A percentile compares a stretch with the other conserved stretches of the same genome.
These are phyloP conservation scores for Purpureocillium takamizusanense DNA, from an alignment of 2,329 filamentous ascomycete genomes.

Conservation along the genomic window DNA sequence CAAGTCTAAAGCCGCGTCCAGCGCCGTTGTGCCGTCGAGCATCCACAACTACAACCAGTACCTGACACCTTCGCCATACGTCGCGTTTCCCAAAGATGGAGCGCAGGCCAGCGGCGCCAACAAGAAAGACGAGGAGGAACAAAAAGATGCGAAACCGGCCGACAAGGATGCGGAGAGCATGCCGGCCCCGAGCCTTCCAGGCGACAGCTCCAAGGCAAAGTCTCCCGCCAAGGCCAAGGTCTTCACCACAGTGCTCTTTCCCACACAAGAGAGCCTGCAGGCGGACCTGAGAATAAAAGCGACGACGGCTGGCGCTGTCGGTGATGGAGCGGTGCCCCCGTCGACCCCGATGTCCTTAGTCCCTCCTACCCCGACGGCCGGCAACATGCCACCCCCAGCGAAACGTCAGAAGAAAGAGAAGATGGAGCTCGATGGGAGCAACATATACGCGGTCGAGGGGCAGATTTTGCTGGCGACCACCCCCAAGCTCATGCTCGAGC, in stretches of 20 bases:
- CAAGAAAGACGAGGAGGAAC: conserved; percentile 26
- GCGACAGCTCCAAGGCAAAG: conserved; percentile 28
- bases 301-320: conserved; percentile 45
- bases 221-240: conserved; percentile 49
- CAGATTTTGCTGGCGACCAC: conserved; percentile 66
- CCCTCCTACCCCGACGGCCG: conserved; percentile 52
- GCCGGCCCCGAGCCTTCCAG: conserved; percentile 39
- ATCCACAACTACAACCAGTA: conserved; percentile 90
- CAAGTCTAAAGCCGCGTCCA: conserved; percentile 41
- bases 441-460: conserved; percentile 67
- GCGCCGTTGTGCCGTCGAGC: conserved; percentile 62
- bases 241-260: conserved; percentile 74
- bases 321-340: conserved; percentile 46
- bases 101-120: conserved; percentile 24
- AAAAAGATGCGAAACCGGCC: conserved; percentile 16
- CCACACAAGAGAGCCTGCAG: conserved; percentile 67
- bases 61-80: conserved; percentile 81
- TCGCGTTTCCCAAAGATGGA: conserved; percentile 58
- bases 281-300: conserved; percentile 70
- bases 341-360: conserved; percentile 55
- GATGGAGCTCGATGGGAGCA: conserved; percentile 67
- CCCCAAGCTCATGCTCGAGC: conserved; percentile 67
- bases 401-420: conserved; percentile 63
- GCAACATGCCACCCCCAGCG: conserved; percentile 49
- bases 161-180: conserved; percentile 51